These are phyloP conservation scores for Aegilops bicornis DNA, from an alignment of 176 grass and related monocot genomes.

Conservation along the genomic window DNA sequence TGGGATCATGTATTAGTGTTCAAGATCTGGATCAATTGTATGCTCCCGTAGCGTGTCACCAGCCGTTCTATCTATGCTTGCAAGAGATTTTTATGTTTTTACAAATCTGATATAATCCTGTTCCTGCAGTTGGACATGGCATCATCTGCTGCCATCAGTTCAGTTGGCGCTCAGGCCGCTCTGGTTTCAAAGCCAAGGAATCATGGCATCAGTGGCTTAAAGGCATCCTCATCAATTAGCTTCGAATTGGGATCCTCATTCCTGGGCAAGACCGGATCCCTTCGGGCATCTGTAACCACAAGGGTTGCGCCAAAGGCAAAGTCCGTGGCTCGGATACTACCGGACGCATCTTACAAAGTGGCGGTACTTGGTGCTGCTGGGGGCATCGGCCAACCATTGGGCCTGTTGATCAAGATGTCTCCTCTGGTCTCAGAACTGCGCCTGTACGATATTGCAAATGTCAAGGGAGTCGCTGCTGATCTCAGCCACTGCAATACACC, in stretches of 20 bases:
- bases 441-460: constrained; percentile 89
- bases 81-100: not conserved
- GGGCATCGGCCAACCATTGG: constrained; percentile 78
- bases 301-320: constrained; percentile 55
- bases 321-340: constrained; percentile 34
- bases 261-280: constrained; percentile 24
- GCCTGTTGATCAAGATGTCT: constrained; percentile 84
- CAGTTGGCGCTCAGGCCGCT: constrained; percentile 33
- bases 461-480: constrained; percentile 85
- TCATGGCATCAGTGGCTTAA: constrained; percentile 27
- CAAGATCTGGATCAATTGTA: too few relatives aligned
- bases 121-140: constrained; percentile 39
- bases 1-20: not conserved
- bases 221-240: constrained; percentile 29
- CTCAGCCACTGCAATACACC: constrained; percentile 91
- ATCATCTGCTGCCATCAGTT: constrained; percentile 25
- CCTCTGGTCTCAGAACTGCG: constrained; percentile 67
- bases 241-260: constrained; percentile 34
- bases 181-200: constrained; percentile 37
- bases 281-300: constrained; percentile 31
- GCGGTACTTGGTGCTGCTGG: constrained; percentile 78
- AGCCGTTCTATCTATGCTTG: not conserved
- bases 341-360: constrained; percentile 70
- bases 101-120: not conserved
- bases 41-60: too few relatives aligned